phyloP scores from a whole-genome alignment of 306 rosid species.

The Vigna reflexopilosa region DNA sequence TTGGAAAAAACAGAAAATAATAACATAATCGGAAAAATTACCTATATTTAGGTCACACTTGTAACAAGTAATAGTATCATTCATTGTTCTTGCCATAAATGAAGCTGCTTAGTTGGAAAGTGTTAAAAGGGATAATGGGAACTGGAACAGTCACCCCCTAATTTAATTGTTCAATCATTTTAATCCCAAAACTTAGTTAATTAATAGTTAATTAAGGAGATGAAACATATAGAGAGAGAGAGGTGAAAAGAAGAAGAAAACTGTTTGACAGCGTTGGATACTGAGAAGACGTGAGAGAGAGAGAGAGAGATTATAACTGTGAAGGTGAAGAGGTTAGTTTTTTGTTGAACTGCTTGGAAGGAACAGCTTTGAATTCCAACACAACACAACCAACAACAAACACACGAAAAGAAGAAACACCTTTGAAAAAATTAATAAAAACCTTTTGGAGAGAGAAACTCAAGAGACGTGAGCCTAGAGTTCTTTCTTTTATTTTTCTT shows the following conservation, averaged over 20 bases:
- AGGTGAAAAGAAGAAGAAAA: slow-evolving; percentile 28
- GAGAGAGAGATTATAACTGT: background rate
- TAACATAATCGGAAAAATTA: background rate
- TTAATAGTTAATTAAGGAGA: background rate
- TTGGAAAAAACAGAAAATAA: background rate
- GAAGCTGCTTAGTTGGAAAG: background rate
- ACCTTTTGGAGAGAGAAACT: slow-evolving; percentile 2
- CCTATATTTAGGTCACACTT: background rate
- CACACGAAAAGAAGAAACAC: slow-evolving; percentile 28
- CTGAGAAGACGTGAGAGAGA: slow-evolving; percentile 38
- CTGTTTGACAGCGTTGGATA: slow-evolving; percentile 43
- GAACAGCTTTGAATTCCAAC: slow-evolving; percentile 38
- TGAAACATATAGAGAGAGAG: background rate
- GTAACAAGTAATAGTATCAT: background rate
- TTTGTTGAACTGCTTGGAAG: slow-evolving; percentile 39
- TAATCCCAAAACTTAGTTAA: background rate
- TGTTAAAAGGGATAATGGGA: background rate
- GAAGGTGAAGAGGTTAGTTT: slow-evolving; percentile 18
- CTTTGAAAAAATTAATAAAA: background rate
- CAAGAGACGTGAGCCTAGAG: slow-evolving; percentile 57
- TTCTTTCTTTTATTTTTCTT: slow-evolving; percentile 4
- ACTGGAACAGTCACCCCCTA: slow-evolving; percentile 1
- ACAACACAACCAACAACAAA: slow-evolving; percentile 18
- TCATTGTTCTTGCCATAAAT: slow-evolving; percentile 15
- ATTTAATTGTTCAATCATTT: slow-evolving; percentile 27